These are phyloP conservation scores for Ophiostoma sp. DNA, from an alignment of 2,329 filamentous ascomycete genomes.

Conservation along the genomic window DNA sequence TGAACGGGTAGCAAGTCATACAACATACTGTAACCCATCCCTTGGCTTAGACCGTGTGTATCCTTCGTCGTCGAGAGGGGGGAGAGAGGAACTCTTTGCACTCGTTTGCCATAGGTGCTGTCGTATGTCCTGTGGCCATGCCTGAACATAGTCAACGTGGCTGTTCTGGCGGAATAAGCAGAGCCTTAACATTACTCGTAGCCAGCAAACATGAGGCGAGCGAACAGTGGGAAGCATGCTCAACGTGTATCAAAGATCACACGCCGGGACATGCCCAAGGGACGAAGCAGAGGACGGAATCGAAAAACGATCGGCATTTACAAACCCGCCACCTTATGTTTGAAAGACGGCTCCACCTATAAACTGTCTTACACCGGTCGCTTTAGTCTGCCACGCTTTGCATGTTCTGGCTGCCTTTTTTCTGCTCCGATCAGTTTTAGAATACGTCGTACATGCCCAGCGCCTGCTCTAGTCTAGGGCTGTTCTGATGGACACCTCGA, in stretches of 20 bases:
- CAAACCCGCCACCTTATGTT: not conserved
- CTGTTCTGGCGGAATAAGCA: not conserved
- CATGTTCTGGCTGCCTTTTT: not conserved
- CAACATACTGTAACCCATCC: not conserved
- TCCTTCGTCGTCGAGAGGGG: not conserved
- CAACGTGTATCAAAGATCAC: too few relatives aligned
- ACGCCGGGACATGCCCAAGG: not conserved
- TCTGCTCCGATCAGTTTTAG: not conserved
- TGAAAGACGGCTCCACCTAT: not conserved
- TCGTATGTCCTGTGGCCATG: not conserved
- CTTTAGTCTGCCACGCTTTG: conserved; percentile 15
- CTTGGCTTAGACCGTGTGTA: not conserved
- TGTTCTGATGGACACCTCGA: conserved; percentile 22
- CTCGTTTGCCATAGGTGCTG: not conserved
- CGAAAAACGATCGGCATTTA: conserved; percentile 5
- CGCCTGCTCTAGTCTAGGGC: not conserved
- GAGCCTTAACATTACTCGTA: too few relatives aligned
- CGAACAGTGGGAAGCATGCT: too few relatives aligned
- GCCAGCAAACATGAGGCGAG: too few relatives aligned
- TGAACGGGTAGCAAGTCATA: not conserved
- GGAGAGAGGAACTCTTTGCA: not conserved
- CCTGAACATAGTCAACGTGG: not conserved
- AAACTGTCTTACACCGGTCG: conserved; percentile 19
- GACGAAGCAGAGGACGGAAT: not conserved
- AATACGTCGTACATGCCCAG: conserved; percentile 1